Conservation (phyloP, 768 basidiomycete genomes). For the Xerocomus brunneocitrinus region DNA sequence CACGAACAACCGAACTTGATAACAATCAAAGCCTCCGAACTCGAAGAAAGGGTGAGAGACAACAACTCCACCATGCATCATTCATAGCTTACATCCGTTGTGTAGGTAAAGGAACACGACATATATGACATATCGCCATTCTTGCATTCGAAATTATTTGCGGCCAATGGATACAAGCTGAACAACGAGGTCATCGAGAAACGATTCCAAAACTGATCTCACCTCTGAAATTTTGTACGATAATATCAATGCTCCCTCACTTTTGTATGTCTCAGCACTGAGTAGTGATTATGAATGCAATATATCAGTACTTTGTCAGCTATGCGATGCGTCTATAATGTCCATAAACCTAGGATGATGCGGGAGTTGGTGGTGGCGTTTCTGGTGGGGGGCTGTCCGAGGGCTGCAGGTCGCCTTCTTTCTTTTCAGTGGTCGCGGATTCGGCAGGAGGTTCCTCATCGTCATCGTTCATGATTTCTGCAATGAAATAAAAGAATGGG, state of each 20-base stretch:
- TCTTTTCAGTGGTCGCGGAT: slow-evolving; percentile 2
- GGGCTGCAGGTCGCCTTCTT: slow-evolving; percentile 2
- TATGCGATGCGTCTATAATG: slow-evolving; percentile 21
- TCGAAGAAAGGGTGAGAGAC: slow-evolving; percentile 76
- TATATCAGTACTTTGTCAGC: slow-evolving; percentile 20
- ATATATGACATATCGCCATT: slow-evolving; percentile 89
- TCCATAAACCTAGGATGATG: slow-evolving; percentile 19
- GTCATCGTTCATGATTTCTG: slow-evolving; percentile 69
- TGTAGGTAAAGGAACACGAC: slow-evolving; percentile 91
- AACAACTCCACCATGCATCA: neutral
- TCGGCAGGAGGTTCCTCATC: slow-evolving; percentile 39
- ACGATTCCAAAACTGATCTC: slow-evolving; percentile 46
- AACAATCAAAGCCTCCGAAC: slow-evolving; percentile 69
- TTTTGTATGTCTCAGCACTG: slow-evolving; percentile 17
- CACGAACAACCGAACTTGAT: slow-evolving; percentile 77
- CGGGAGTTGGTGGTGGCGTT: slow-evolving; percentile 5
- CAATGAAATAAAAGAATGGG: slow-evolving; percentile 2
- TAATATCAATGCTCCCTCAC: slow-evolving; percentile 2
- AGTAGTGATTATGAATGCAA: slow-evolving; percentile 30
- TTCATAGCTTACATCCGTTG: slow-evolving; percentile 7
- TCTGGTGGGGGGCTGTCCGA: slow-evolving; percentile 6
- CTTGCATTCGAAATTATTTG: slow-evolving; percentile 78
- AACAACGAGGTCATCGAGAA: slow-evolving; percentile 67
- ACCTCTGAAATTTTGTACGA: slow-evolving; percentile 5
- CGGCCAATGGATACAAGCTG: slow-evolving; percentile 82